Base-by-base conservation (phyloP, 2,329 filamentous ascomycete genomes). In the Dactylellina leptospora region DNA sequence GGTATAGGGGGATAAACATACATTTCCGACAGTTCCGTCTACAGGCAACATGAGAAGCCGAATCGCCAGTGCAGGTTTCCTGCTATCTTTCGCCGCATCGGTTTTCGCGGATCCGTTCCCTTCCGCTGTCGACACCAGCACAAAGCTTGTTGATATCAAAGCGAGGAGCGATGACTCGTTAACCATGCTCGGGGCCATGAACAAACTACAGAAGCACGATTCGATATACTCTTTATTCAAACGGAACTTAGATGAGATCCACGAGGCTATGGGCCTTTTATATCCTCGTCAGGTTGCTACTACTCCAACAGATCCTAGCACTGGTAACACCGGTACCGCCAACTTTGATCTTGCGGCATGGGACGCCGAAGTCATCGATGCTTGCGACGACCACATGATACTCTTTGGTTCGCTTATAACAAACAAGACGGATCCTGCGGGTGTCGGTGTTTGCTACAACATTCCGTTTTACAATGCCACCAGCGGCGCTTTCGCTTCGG, bases 401-500 rank as follows among this genome's bases (percentile, higher is more conserved):
- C 27, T 58, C 16, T 36, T 71, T 13, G 8, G 18, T 5, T 78
- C 79, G 1, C 78, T 80, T 23, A 82, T 92, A 51, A 81, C 82
- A 11, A 81, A 83, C 70, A 85, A 87, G 42, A 84, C 85, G 22
- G 93, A 93, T 75, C 89, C 90, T 3, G 89, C 90, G 8, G 91
- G 91, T 54, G 85, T 91, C 50, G 89, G 88, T 68, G 86, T 91
- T 50, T 96, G 91, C 84, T 95, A 93, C 82, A 96, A 95, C 78
- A 80, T 96, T 22, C 87, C 88, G 0, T 86, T 85, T 38, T 84
- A 92, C 64, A 85, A 93, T 80, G 86, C 85, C 75, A 79, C 80
- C 3, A 87, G 85, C 0, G 90, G 90, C 27, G 82, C 87, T 13
- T 95, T 95, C 78, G 85, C 90, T 79, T 90, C 90, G 27, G 91